These are phyloP conservation scores for Multifurca ochricompacta DNA, from an alignment of 768 basidiomycete species.

Conservation along the genomic window DNA sequence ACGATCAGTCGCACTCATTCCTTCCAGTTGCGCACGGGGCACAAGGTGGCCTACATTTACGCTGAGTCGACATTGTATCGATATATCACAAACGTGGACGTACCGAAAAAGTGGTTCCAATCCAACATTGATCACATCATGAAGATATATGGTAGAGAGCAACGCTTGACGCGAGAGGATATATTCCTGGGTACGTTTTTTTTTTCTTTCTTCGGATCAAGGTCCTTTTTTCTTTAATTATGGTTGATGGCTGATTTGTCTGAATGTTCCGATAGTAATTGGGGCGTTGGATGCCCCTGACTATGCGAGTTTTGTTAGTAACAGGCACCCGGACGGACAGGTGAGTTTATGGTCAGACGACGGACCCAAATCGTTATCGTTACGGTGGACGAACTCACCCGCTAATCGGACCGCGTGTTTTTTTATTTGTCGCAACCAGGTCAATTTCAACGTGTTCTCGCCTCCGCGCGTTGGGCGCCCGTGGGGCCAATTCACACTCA, in stretches of 20 bases:
- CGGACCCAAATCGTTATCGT: too few relatives aligned
- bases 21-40: slow-evolving; percentile 54
- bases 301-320: slow-evolving; percentile 70
- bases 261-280: slow-evolving; percentile 38
- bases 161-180: slow-evolving; percentile 31
- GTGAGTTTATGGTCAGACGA: slow-evolving; percentile 24
- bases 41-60: slow-evolving; percentile 58
- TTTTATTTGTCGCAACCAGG: slow-evolving; percentile 30
- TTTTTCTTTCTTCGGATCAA: too few relatives aligned
- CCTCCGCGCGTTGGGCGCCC: slow-evolving; percentile 42
- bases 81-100: slow-evolving; percentile 54
- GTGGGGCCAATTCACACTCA: slow-evolving; percentile 71
- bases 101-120: slow-evolving; percentile 68
- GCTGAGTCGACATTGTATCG: slow-evolving; percentile 64
- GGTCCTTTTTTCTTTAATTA: slow-evolving; percentile 7
- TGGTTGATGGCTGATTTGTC: too few relatives aligned
- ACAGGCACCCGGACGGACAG: slow-evolving; percentile 56
- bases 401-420: slow-evolving; percentile 8
- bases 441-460: slow-evolving; percentile 64
- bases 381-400: neutral
- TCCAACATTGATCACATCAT: slow-evolving; percentile 59
- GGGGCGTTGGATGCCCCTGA: slow-evolving; percentile 64
- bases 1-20: slow-evolving; percentile 45
- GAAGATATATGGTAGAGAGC: slow-evolving; percentile 39
- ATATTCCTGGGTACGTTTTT: slow-evolving; percentile 31